These are phyloP conservation scores for Cucurbita maxima DNA, from an alignment of 306 rosid species.

Conservation along the genomic window DNA sequence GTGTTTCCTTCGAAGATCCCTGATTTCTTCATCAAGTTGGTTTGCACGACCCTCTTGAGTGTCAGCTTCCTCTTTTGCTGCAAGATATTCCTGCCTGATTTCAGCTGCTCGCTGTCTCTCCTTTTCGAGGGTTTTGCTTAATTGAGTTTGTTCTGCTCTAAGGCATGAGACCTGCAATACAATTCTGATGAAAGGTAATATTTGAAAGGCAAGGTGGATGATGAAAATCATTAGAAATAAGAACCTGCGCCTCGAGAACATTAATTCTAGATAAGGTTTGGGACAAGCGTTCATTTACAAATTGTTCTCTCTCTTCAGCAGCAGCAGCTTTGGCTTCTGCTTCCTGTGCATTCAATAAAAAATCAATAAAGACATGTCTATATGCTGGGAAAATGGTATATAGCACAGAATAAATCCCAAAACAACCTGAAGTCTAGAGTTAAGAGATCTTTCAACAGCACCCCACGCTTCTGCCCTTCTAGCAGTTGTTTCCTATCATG, in stretches of 20 bases:
- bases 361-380: constrained; percentile 7
- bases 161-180: constrained; percentile 84
- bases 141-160: constrained; percentile 86
- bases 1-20: constrained; percentile 67
- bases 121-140: constrained; percentile 90
- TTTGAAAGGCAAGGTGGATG: neutral
- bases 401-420: constrained; percentile 7
- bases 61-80: constrained; percentile 95
- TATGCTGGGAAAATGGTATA: neutral
- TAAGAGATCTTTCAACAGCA: constrained; percentile 89
- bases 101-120: constrained; percentile 99
- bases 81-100: constrained; percentile 93
- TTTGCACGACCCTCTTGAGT: constrained; percentile 84
- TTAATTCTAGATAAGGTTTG: constrained; percentile 91
- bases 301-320: constrained; percentile 92
- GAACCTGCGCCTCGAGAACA: constrained; percentile 99
- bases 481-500: constrained; percentile 75
- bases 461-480: constrained; percentile 95
- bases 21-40: constrained; percentile 81
- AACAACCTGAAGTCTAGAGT: constrained; percentile 83
- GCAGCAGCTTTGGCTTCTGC: constrained; percentile 90
- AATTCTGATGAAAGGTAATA: constrained; percentile 18
- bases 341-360: constrained; percentile 49
- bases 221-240: constrained; percentile 16
- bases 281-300: constrained; percentile 80